These are phyloP conservation scores for Leucocoprinus leucothites DNA, from an alignment of 768 basidiomycete species.

Conservation along the genomic window DNA sequence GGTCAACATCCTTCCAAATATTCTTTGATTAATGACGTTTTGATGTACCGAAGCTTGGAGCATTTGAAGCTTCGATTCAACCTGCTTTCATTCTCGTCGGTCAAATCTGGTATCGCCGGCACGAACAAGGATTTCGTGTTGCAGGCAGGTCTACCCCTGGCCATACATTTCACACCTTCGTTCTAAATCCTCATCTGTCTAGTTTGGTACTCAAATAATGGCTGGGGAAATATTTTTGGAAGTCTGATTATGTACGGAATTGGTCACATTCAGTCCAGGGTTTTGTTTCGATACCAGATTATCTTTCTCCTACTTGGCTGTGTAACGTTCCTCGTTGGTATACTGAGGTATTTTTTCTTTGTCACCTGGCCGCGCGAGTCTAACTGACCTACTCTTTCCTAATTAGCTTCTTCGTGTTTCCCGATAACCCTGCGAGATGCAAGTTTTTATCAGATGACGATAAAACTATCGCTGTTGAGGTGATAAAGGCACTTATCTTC, in stretches of 20 bases:
- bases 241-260: constrained; percentile 34
- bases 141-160: constrained; percentile 19
- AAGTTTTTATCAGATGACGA: constrained; percentile 28
- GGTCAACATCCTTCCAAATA: constrained; percentile 7
- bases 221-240: constrained; percentile 32
- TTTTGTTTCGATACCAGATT: constrained; percentile 26
- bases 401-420: constrained; percentile 28
- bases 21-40: neutral
- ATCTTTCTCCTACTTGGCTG: constrained; percentile 27
- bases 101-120: constrained; percentile 34
- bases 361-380: too few relatives aligned
- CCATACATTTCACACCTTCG: neutral
- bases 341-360: constrained; percentile 18
- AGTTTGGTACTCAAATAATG: constrained; percentile 31
- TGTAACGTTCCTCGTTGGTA: constrained; percentile 24
- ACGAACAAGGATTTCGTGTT: constrained; percentile 31
- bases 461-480: constrained; percentile 30
- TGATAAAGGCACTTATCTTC: too few relatives aligned
- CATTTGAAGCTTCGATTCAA: constrained; percentile 29
- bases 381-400: neutral
- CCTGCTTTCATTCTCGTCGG: constrained; percentile 28
- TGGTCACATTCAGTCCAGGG: constrained; percentile 26
- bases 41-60: constrained; percentile 24
- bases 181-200: neutral
- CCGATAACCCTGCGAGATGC: constrained; percentile 29